Evolutionary conservation across 192 early-diverging fungal species (phyloP), one percentile per base, ranked within the genome.

Genomic region (Gryganskiella cystojenkinii): DNA sequence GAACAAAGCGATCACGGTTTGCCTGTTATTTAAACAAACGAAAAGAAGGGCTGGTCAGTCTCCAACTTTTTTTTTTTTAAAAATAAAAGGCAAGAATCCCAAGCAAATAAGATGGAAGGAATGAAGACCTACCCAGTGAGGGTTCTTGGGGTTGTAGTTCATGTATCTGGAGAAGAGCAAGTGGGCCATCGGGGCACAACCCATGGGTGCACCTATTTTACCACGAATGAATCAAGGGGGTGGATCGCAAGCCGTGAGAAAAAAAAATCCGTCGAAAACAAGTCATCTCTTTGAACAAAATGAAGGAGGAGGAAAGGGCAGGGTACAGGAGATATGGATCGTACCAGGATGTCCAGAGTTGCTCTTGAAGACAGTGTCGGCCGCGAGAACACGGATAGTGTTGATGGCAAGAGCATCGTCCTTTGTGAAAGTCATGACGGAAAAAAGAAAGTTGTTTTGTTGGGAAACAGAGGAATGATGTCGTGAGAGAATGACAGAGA

Each of bases 1-100:
- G 87, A 19, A 99, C 93, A 66, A 99, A 99, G 34, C 98, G 95
- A 81, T 99, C 96, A 51, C 96, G 93, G 82, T 96, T 96, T 67
- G 93, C 75, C 90, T 91, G 40, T 28, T 31, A 33, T 43, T 14
- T 1, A 3, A n/a, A 28, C 33, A 50, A 53, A 28, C 17, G 7
- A 15, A 22, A 24, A 40, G 46, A 7, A 30, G 28, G 28, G 40
- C 34, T 27, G 9, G 30, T 24, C 20, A 24, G n/a, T n/a, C n/a
- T n/a, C n/a, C n/a, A n/a, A n/a, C n/a, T n/a, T n/a, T n/a, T n/a
- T n/a, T n/a, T n/a, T n/a, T n/a, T n/a, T n/a, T n/a, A n/a, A n/a
- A n/a, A n/a, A n/a, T n/a, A n/a, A n/a, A n/a, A n/a, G n/a, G n/a
- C n/a, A n/a, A n/a, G n/a, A n/a, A n/a, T n/a, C n/a, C n/a, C n/a